A percentile compares a stretch with the other conserved stretches of the same genome.
Evolutionary conservation across 2,329 filamentous ascomycete species (phyloP).

Genomic region (Trichoderma guizhouense): DNA sequence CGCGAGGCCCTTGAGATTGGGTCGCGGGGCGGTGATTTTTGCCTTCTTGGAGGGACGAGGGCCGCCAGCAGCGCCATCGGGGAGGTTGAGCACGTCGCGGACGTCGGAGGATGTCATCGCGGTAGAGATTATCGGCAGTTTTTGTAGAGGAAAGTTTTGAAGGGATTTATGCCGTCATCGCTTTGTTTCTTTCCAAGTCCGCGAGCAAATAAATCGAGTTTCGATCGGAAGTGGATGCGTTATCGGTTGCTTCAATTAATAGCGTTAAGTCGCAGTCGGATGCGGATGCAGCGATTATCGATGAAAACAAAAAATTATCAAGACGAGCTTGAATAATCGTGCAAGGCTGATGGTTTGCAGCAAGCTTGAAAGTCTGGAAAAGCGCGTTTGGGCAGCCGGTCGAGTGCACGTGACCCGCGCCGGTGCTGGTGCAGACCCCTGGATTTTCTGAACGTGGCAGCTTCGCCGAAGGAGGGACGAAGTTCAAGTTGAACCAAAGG

Average conservation of each 20-base stretch:
- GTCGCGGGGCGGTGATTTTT: constrained; percentile 59
- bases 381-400: not conserved
- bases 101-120: constrained; percentile 75
- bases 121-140: constrained; percentile 10
- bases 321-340: not conserved
- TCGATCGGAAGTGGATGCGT: not conserved
- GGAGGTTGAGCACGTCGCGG: constrained; percentile 83
- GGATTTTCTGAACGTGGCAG: constrained; percentile 53
- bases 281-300: not conserved
- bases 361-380: not conserved
- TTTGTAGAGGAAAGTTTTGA: not conserved
- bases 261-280: not conserved
- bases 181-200: not conserved
- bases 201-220: not conserved
- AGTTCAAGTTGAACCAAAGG: not conserved
- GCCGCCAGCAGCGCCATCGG: constrained; percentile 49
- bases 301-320: no score
- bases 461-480: constrained; percentile 32
- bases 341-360: constrained; percentile 4
- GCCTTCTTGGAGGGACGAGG: constrained; percentile 69
- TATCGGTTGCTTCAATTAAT: not conserved
- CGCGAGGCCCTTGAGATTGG: constrained; percentile 60
- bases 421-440: constrained; percentile 25
- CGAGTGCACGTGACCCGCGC: constrained; percentile 33
- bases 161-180: constrained; percentile 15